Evolutionary conservation across 805 yeast species (phyloP).

Genomic region (Candida michaelii): DNA sequence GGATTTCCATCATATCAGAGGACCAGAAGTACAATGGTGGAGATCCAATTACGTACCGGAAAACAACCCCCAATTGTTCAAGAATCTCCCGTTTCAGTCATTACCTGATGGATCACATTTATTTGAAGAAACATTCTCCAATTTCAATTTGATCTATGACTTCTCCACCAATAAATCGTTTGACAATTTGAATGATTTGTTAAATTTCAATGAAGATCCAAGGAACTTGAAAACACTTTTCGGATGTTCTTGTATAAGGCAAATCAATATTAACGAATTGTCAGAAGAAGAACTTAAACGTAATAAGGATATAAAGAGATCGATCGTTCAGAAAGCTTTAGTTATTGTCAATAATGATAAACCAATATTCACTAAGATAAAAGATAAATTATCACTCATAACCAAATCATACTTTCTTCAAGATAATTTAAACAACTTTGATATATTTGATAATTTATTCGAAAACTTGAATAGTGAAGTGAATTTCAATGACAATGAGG

Average conservation of each 20-base stretch:
- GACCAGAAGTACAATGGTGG: conserved; percentile 96
- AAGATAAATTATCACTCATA: conserved; percentile 86
- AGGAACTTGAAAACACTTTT: conserved; percentile 65
- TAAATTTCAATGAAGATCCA: conserved; percentile 37
- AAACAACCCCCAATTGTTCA: conserved; percentile 57
- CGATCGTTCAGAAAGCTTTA: conserved; percentile 87
- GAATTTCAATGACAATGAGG: conserved; percentile 33
- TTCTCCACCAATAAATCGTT: conserved; percentile 47
- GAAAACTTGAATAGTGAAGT: conserved; percentile 54
- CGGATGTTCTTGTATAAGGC: conserved; percentile 93
- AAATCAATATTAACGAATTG: conserved; percentile 64
- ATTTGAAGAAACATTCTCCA: conserved; percentile 89
- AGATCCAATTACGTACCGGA: conserved; percentile 44
- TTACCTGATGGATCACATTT: conserved; percentile 95
- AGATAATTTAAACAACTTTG: conserved; percentile 67
- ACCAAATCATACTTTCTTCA: conserved; percentile 86
- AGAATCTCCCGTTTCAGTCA: conserved; percentile 89
- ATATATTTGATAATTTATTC: conserved; percentile 65
- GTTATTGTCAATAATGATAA: conserved; percentile 76
- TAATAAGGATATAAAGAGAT: conserved; percentile 70
- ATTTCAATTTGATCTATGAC: conserved; percentile 80
- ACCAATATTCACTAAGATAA: conserved; percentile 85
- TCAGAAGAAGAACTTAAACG: conserved; percentile 41
- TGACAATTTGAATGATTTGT: conserved; percentile 39
- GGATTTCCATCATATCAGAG: conserved; percentile 87